phyloP scores from a whole-genome alignment of 2,329 filamentous ascomycete species.

The Cordyceps pruinosa region DNA sequence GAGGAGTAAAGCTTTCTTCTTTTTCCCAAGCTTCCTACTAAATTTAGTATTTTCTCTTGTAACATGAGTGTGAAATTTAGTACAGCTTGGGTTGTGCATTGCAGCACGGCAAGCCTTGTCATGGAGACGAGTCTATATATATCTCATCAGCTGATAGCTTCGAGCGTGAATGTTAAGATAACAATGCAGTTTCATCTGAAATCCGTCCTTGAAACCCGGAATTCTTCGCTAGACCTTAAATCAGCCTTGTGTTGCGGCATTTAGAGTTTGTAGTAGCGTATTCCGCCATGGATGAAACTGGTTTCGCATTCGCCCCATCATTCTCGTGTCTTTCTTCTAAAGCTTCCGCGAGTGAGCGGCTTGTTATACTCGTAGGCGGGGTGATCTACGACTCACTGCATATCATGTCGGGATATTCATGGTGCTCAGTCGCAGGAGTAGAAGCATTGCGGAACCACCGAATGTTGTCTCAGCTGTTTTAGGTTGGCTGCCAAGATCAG shows the following conservation, averaged over 20 bases:
- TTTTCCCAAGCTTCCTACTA: too few species aligned
- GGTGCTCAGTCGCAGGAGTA: not conserved
- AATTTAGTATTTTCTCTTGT: not conserved
- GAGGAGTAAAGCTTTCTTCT: not conserved
- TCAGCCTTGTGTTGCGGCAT: not conserved
- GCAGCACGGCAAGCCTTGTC: not conserved
- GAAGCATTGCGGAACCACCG: not conserved
- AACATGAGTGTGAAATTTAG: not conserved
- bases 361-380: not conserved
- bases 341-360: not conserved
- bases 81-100: not conserved
- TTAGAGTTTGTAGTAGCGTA: not conserved
- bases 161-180: too few species aligned
- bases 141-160: not conserved
- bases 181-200: not conserved
- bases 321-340: not conserved
- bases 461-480: not conserved
- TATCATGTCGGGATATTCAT: slow-evolving; percentile 3
- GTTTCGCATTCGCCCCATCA: slow-evolving; percentile 4
- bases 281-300: slow-evolving; percentile 1
- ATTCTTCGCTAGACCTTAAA: not conserved
- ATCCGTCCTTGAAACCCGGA: not conserved
- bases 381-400: not conserved
- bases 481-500: not conserved
- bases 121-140: not conserved